phyloP scores from a whole-genome alignment of 1,284 basidiomycete species.

The Exsudoporus floridanus region DNA sequence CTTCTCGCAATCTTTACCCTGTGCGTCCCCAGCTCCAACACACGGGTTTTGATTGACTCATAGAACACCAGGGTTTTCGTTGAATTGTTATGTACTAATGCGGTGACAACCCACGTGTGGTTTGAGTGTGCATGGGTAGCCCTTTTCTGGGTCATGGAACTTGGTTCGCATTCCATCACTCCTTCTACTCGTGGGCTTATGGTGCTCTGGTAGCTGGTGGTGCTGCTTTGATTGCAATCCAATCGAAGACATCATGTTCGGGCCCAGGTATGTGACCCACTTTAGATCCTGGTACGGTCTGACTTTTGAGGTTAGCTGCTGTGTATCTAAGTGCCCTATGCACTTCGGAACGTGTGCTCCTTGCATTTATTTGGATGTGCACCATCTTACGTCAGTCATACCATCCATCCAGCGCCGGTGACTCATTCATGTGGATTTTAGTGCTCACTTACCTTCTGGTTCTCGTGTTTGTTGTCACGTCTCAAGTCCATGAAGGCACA shows the following conservation, averaged over 20 bases:
- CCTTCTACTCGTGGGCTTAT: slow-evolving; percentile 4
- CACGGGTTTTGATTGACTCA: slow-evolving; percentile 3
- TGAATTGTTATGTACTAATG: slow-evolving; percentile 53
- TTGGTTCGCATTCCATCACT: slow-evolving; percentile 47
- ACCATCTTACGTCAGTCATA: slow-evolving; percentile 51
- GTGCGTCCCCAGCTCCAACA: slow-evolving; percentile 40
- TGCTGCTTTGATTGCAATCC: slow-evolving; percentile 43
- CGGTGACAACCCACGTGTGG: slow-evolving; percentile 63
- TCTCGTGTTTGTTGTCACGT: slow-evolving; percentile 37
- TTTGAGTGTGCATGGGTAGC: slow-evolving; percentile 67
- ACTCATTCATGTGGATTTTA: slow-evolving; percentile 22
- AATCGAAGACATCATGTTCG: slow-evolving; percentile 30
- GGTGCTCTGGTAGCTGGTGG: slow-evolving; percentile 43
- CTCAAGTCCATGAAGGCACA: slow-evolving; percentile 42
- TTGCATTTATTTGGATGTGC: slow-evolving; percentile 66
- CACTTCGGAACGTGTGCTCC: slow-evolving; percentile 53
- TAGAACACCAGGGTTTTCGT: slow-evolving; percentile 50
- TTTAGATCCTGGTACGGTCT: slow-evolving; percentile 2
- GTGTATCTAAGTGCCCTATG: slow-evolving; percentile 37
- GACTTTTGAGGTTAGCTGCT: slow-evolving; percentile 11
- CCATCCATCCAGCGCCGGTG: background rate
- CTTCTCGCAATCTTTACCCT: slow-evolving; percentile 58
- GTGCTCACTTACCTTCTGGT: slow-evolving; percentile 46
- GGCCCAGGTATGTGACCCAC: slow-evolving; percentile 12
- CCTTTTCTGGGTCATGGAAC: slow-evolving; percentile 55